phyloP scores from a whole-genome alignment of 331 rosid genomes.

The Malus hybrid region DNA sequence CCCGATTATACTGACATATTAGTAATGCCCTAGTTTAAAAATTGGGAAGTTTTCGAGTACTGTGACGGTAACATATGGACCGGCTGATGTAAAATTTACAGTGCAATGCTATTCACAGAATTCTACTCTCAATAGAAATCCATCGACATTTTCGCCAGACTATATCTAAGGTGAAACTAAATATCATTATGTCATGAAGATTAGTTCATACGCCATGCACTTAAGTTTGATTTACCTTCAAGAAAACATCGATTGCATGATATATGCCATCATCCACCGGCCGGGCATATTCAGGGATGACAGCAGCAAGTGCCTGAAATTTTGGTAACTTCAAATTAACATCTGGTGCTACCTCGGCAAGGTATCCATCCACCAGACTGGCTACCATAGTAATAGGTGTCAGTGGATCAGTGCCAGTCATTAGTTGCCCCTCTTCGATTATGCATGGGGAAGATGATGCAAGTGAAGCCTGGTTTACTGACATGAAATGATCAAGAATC shows the following conservation, averaged over 20 bases:
- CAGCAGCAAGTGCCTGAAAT: slow-evolving; percentile 37
- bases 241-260: slow-evolving; percentile 37
- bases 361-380: slow-evolving; percentile 37
- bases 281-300: slow-evolving; percentile 39
- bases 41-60: background rate
- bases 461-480: slow-evolving; percentile 5
- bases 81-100: background rate
- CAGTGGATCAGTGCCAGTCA: slow-evolving; percentile 17
- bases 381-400: slow-evolving; percentile 35
- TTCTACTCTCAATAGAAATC: background rate
- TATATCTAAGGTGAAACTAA: too few species aligned
- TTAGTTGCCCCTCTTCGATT: slow-evolving; percentile 26
- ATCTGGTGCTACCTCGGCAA: slow-evolving; percentile 45
- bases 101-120: background rate
- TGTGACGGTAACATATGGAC: background rate
- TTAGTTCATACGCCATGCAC: background rate
- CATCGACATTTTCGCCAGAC: background rate
- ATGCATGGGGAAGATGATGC: slow-evolving; percentile 25
- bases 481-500: slow-evolving; percentile 39
- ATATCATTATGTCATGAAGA: too few species aligned
- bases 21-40: background rate
- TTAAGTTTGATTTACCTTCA: slow-evolving; percentile 25
- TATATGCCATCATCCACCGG: slow-evolving; percentile 37
- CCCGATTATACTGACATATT: background rate
- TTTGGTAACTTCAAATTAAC: slow-evolving; percentile 35